Conservation (phyloP, 768 basidiomycete species). For the Tricholoma flavovirens region DNA sequence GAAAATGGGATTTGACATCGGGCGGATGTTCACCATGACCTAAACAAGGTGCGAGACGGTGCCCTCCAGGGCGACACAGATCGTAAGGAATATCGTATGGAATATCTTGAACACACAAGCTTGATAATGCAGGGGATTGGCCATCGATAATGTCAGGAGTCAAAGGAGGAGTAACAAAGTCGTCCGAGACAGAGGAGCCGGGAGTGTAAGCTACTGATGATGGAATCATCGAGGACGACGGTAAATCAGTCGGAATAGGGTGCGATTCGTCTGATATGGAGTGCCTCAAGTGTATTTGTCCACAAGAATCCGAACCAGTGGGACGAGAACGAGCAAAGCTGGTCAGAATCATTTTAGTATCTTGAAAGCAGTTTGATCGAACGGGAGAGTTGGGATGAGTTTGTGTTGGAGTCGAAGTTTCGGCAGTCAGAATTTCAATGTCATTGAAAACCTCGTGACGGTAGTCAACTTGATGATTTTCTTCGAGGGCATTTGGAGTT, state of each 20-base stretch:
- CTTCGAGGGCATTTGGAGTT: slow-evolving; percentile 3
- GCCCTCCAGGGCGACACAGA: slow-evolving; percentile 3
- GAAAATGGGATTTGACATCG: slow-evolving; percentile 17
- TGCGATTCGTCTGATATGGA: background rate
- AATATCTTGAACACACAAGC: slow-evolving; percentile 2
- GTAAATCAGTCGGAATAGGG: too few relatives aligned
- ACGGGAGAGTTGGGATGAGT: slow-evolving; percentile 16
- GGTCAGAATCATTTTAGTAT: slow-evolving; percentile 17
- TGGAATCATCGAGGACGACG: background rate
- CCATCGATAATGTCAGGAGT: slow-evolving; percentile 20
- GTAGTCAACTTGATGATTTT: background rate
- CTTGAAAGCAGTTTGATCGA: slow-evolving; percentile 14
- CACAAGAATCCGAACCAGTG: slow-evolving; percentile 7
- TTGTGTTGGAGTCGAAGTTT: slow-evolving; percentile 16
- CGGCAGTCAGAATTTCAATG: background rate
- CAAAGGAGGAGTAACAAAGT: slow-evolving; percentile 20
- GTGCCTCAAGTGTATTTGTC: background rate
- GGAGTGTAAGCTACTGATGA: slow-evolving; percentile 3
- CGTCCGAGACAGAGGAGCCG: slow-evolving; percentile 2
- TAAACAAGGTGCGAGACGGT: background rate
- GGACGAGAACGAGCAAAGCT: slow-evolving; percentile 15
- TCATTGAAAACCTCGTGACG: slow-evolving; percentile 4
- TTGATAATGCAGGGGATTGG: slow-evolving; percentile 7
- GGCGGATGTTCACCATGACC: slow-evolving; percentile 8
- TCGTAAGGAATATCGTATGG: slow-evolving; percentile 6